These are phyloP conservation scores for Hypocreales sp. DNA, from an alignment of 2,329 filamentous ascomycete species.

Conservation along the genomic window DNA sequence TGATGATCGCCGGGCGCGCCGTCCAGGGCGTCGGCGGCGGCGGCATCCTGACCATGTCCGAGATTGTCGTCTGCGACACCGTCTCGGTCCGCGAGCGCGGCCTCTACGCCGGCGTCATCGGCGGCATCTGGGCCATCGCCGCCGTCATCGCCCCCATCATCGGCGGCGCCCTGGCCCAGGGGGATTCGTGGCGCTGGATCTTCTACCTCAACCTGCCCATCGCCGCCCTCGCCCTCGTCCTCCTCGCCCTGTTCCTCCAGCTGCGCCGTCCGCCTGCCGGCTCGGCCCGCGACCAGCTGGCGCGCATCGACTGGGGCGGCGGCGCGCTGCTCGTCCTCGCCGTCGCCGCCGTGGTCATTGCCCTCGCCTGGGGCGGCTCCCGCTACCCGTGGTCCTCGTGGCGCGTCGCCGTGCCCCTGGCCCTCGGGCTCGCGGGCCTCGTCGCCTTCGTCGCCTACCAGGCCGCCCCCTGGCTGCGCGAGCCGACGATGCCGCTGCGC, in stretches of 20 bases:
- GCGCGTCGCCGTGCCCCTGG: constrained; percentile 21
- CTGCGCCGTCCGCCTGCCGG: constrained; percentile 7
- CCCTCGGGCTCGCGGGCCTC: constrained; percentile 18
- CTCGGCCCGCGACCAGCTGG: neutral
- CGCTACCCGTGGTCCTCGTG: constrained; percentile 21
- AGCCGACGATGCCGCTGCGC: constrained; percentile 5
- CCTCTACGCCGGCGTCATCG: constrained; percentile 18
- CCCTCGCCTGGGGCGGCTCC: constrained; percentile 24
- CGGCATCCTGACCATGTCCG: constrained; percentile 7
- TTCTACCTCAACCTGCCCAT: constrained; percentile 25
- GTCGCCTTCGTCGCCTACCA: constrained; percentile 9
- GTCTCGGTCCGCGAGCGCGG: constrained; percentile 29
- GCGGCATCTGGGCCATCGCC: constrained; percentile 13
- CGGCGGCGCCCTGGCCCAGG: constrained; percentile 6
- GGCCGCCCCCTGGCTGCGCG: constrained; percentile 1
- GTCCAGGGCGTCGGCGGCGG: constrained; percentile 24
- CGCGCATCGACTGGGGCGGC: constrained; percentile 25
- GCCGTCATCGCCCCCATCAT: constrained; percentile 12
- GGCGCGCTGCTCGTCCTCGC: constrained; percentile 20
- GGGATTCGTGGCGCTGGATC: constrained; percentile 19
- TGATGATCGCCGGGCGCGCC: constrained; percentile 26
- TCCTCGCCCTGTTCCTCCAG: constrained; percentile 17
- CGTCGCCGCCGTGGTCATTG: constrained; percentile 11
- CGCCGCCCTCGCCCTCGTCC: constrained; percentile 11
- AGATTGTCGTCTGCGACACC: constrained; percentile 23